These are phyloP conservation scores for Penicillium canariense DNA, from an alignment of 495 filamentous ascomycete genomes.

Conservation along the genomic window DNA sequence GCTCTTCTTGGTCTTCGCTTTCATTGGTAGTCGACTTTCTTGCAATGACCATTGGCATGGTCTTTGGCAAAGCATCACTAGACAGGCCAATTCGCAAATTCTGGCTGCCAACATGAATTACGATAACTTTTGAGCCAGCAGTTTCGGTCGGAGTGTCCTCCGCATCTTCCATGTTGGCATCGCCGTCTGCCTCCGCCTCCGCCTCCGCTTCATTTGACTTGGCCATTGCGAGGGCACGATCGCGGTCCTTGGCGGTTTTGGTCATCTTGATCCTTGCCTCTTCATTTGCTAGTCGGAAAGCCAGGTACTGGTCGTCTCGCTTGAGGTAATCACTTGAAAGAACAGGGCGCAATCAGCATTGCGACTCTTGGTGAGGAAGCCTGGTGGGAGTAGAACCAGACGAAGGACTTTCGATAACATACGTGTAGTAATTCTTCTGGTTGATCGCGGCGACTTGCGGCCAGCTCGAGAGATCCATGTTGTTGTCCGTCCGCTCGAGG, in stretches of 20 bases:
- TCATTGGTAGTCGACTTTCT: slow-evolving; percentile 72
- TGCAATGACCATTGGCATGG: slow-evolving; percentile 89
- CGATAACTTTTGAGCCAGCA: slow-evolving; percentile 86
- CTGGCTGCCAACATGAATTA: slow-evolving; percentile 97
- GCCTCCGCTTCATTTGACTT: slow-evolving; percentile 44
- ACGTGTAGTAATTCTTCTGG: slow-evolving; percentile 99
- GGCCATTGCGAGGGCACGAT: slow-evolving; percentile 75
- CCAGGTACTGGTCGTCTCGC: slow-evolving; percentile 92
- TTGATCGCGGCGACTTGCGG: slow-evolving; percentile 90
- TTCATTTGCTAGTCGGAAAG: slow-evolving; percentile 81
- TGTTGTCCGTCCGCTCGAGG: slow-evolving; percentile 94
- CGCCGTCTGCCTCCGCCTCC: slow-evolving; percentile 55
- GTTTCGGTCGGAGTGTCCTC: slow-evolving; percentile 56
- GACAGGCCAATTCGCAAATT: slow-evolving; percentile 90
- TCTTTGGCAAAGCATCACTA: slow-evolving; percentile 91
- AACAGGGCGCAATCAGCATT: slow-evolving; percentile 10
- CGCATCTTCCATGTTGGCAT: slow-evolving; percentile 63
- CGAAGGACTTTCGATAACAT: slow-evolving; percentile 34
- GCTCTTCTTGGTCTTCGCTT: slow-evolving; percentile 77
- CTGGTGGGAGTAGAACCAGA: no score
- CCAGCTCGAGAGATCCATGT: slow-evolving; percentile 92
- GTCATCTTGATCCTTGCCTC: slow-evolving; percentile 75
- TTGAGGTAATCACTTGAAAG: slow-evolving; percentile 84
- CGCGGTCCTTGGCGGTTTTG: slow-evolving; percentile 78
- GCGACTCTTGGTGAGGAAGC: not conserved